Conservation (phyloP, 345 rosid species). For the Salix brachista region DNA sequence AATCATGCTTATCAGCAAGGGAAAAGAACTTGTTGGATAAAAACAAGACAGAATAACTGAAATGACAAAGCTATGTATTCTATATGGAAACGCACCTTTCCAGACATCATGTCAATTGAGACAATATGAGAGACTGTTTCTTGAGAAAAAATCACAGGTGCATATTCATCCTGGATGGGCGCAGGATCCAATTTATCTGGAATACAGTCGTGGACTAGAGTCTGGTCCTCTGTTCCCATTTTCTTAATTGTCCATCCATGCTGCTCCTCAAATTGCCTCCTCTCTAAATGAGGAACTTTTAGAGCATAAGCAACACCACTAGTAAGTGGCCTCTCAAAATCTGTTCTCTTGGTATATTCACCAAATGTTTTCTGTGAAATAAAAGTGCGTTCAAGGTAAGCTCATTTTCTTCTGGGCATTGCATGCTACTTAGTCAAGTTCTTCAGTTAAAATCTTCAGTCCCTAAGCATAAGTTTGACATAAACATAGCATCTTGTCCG, state of each 20-base stretch:
- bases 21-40: neutral
- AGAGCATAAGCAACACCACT: slow-evolving; percentile 98
- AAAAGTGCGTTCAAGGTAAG: slow-evolving; percentile 6
- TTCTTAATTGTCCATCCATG: slow-evolving; percentile 80
- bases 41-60: neutral
- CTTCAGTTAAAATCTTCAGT: neutral
- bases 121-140: slow-evolving; percentile 94
- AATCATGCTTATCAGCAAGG: neutral
- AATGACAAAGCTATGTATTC: too few species aligned
- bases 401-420: neutral
- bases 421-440: neutral
- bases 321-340: slow-evolving; percentile 96
- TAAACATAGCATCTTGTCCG: neutral
- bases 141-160: slow-evolving; percentile 89
- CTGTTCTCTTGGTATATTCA: slow-evolving; percentile 88
- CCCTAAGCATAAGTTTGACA: neutral
- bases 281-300: slow-evolving; percentile 79
- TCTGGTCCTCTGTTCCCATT: slow-evolving; percentile 90
- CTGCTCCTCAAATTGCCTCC: slow-evolving; percentile 74
- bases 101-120: slow-evolving; percentile 98
- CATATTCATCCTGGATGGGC: slow-evolving; percentile 91
- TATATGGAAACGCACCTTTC: slow-evolving; percentile 48
- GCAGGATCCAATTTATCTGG: slow-evolving; percentile 85
- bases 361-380: slow-evolving; percentile 73
- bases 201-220: slow-evolving; percentile 72